phyloP scores from a whole-genome alignment of 2,329 filamentous ascomycete species.

The Cladosporium sphaerospermum region DNA sequence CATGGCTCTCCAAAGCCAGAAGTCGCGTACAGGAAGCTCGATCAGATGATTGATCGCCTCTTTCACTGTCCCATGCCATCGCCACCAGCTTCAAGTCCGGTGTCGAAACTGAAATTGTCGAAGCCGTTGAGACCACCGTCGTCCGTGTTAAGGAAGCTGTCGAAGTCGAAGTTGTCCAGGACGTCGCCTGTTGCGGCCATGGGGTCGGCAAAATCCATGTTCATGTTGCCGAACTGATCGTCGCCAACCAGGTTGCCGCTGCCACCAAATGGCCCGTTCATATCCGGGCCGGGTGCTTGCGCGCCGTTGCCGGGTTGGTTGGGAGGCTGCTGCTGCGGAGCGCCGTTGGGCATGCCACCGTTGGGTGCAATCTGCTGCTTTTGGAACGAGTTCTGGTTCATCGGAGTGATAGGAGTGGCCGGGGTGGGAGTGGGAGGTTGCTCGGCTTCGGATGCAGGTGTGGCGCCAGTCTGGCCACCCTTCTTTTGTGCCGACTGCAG shows the following conservation, averaged over 20 bases:
- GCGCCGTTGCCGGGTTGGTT: conserved; percentile 16
- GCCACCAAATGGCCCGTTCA: conserved; percentile 29
- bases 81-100: conserved; percentile 7
- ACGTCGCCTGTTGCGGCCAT: conserved; percentile 52
- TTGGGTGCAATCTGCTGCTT: conserved; percentile 29
- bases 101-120: conserved; percentile 18
- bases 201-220: conserved; percentile 33
- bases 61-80: conserved; percentile 9
- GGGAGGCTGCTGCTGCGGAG: conserved; percentile 20
- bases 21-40: not conserved
- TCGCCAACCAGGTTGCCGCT: conserved; percentile 33
- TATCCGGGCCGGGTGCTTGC: conserved; percentile 23
- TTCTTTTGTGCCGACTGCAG: conserved; percentile 28
- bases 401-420: conserved; percentile 44
- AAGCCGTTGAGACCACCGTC: conserved; percentile 35
- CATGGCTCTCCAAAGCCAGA: not conserved
- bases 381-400: conserved; percentile 35
- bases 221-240: conserved; percentile 33
- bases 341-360: conserved; percentile 21
- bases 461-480: conserved; percentile 31
- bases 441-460: conserved; percentile 38
- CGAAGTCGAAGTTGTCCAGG: conserved; percentile 62
- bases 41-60: not conserved
- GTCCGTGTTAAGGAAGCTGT: conserved; percentile 54
- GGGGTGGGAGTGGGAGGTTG: conserved; percentile 44